Conservation (phyloP, 2,329 filamentous ascomycete species). For the Nothophoma quercina region DNA sequence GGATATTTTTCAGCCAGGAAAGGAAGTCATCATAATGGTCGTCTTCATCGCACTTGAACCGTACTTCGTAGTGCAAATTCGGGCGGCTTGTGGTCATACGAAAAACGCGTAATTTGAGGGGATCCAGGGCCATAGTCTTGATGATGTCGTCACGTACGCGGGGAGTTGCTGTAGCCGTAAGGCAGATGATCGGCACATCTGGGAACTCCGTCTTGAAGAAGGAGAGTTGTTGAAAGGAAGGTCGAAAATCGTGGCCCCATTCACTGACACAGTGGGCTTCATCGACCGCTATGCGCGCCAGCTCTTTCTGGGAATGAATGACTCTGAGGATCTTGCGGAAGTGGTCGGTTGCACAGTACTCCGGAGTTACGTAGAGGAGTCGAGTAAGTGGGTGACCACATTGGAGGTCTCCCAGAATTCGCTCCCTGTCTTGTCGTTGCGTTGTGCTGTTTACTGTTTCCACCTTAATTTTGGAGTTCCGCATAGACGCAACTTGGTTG, state of each 20-base stretch:
- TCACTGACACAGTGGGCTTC: conserved; percentile 97
- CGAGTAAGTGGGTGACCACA: conserved; percentile 85
- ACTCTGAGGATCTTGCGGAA: conserved; percentile 78
- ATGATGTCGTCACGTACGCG: conserved; percentile 86
- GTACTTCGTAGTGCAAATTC: conserved; percentile 90
- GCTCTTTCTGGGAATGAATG: conserved; percentile 80
- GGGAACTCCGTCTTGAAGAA: conserved; percentile 87
- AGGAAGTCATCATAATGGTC: conserved; percentile 79
- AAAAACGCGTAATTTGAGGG: conserved; percentile 72
- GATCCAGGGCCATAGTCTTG: conserved; percentile 72
- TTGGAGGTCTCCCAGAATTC: conserved; percentile 80
- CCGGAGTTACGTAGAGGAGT: conserved; percentile 91
- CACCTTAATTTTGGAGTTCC: conserved; percentile 76
- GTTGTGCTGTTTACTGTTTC: conserved; percentile 89
- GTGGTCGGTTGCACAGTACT: conserved; percentile 78
- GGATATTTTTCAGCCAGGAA: conserved; percentile 76
- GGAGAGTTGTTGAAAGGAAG: conserved; percentile 83
- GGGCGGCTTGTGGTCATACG: conserved; percentile 83
- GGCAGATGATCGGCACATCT: conserved; percentile 86
- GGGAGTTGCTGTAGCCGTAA: conserved; percentile 88
- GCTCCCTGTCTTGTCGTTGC: conserved; percentile 66
- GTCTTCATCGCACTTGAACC: conserved; percentile 79
- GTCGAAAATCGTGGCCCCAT: conserved; percentile 98
- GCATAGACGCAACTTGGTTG: conserved; percentile 87
- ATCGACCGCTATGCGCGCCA: conserved; percentile 89